phyloP scores from a whole-genome alignment of 305 asterid species.

The Solanum aculeatissimum region DNA sequence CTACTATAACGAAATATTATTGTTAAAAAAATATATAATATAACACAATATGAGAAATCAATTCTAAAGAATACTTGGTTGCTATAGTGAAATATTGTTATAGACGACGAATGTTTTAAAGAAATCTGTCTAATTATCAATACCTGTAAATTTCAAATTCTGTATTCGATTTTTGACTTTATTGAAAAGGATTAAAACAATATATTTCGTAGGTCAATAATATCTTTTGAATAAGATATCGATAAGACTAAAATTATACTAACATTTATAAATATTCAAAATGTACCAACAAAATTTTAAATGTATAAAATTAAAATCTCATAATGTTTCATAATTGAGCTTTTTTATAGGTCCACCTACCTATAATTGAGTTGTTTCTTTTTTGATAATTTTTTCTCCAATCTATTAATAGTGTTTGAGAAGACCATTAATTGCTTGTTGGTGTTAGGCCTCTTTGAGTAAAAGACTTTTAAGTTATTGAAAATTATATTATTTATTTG shows the following conservation, averaged over 20 bases:
- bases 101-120: background rate
- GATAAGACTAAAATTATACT: background rate
- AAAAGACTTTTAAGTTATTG: background rate
- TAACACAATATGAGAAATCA: background rate
- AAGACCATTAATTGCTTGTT: background rate
- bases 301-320: background rate
- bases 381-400: background rate
- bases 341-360: background rate
- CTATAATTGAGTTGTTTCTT: background rate
- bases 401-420: background rate
- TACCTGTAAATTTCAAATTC: background rate
- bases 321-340: background rate
- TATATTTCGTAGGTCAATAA: background rate
- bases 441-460: background rate
- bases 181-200: accelerated
- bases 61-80: background rate
- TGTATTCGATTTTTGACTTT: background rate
- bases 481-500: background rate
- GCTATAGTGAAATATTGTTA: background rate
- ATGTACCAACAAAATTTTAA: background rate
- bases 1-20: background rate
- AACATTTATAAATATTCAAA: background rate
- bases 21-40: background rate
- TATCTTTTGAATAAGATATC: background rate
- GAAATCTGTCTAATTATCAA: background rate